Percentiles rank a stretch among this genome's conserved stretches.
Evolutionary conservation across 1,139 yeast genomes (phyloP).

Genomic region (Keqinozyma sinolaborantium): DNA sequence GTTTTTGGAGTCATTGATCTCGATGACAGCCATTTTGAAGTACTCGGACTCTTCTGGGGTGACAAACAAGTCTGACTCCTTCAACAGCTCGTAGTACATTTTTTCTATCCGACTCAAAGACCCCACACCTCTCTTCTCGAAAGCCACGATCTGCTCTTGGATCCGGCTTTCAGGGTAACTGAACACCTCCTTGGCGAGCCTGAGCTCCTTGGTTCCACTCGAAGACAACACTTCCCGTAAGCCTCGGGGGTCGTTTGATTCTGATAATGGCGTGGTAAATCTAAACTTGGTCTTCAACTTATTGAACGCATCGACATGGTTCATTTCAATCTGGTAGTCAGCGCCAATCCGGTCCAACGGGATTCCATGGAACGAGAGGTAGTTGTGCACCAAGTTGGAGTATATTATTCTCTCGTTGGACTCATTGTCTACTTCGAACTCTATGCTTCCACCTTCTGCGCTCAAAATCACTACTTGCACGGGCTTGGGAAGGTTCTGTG

Average conservation of each 20-base stretch:
- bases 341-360: conserved; percentile 9
- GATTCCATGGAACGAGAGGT: conserved; percentile 10
- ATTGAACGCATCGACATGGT: conserved; percentile 18
- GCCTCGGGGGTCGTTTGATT: conserved; percentile 19
- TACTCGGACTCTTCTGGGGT: conserved; percentile 24
- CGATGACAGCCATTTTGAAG: conserved; percentile 30
- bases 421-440: conserved; percentile 24
- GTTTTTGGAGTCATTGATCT: conserved; percentile 20
- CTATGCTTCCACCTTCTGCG: conserved; percentile 24
- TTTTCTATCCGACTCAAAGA: conserved; percentile 16
- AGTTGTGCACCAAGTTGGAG: conserved; percentile 19
- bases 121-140: conserved; percentile 10
- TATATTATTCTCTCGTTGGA: conserved; percentile 18
- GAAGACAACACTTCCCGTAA: conserved; percentile 18
- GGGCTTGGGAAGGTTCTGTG: conserved; percentile 27
- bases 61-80: conserved; percentile 15
- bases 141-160: conserved; percentile 14
- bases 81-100: conserved; percentile 22
- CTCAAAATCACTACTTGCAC: conserved; percentile 25
- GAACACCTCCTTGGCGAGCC: conserved; percentile 18
- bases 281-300: conserved; percentile 14
- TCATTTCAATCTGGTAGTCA: conserved; percentile 12
- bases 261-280: conserved; percentile 17
- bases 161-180: conserved; percentile 16
- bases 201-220: conserved; percentile 14